Conservation (phyloP, 176 grass and related monocot species). For the Eleusine indica region DNA sequence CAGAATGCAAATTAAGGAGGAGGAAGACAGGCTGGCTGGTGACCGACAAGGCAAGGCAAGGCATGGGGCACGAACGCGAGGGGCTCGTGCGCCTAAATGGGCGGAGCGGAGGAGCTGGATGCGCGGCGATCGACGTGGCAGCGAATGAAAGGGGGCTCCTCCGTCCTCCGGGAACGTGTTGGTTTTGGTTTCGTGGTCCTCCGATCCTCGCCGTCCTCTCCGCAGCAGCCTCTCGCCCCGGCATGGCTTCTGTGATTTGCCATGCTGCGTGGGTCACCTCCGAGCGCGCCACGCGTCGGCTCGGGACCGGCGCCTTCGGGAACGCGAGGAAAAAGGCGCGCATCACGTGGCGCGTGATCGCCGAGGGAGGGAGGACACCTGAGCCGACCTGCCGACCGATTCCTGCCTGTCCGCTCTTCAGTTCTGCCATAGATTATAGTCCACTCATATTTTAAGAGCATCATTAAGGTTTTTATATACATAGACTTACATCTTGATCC, state of each 20-base stretch:
- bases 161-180: neutral
- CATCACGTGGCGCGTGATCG: slow-evolving; percentile 12
- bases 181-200: slow-evolving; percentile 13
- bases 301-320: neutral
- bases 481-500: too few relatives aligned
- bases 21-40: neutral
- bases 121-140: slow-evolving; percentile 45
- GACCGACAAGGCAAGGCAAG: neutral
- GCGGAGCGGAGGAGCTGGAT: slow-evolving; percentile 7
- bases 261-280: neutral
- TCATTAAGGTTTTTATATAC: too few relatives aligned
- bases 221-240: too few relatives aligned
- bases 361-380: neutral
- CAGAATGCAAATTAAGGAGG: neutral
- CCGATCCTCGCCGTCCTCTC: neutral
- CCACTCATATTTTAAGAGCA: too few relatives aligned
- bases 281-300: neutral
- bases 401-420: neutral
- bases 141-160: neutral
- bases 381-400: neutral
- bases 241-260: neutral
- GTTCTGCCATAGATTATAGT: too few relatives aligned
- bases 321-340: neutral
- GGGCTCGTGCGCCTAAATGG: slow-evolving; percentile 40
- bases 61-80: neutral